A percentile compares a stretch with the other conserved stretches of the same genome.
phyloP scores from a whole-genome alignment of 176 grass and related monocot species.

The Oryza meyeriana region DNA sequence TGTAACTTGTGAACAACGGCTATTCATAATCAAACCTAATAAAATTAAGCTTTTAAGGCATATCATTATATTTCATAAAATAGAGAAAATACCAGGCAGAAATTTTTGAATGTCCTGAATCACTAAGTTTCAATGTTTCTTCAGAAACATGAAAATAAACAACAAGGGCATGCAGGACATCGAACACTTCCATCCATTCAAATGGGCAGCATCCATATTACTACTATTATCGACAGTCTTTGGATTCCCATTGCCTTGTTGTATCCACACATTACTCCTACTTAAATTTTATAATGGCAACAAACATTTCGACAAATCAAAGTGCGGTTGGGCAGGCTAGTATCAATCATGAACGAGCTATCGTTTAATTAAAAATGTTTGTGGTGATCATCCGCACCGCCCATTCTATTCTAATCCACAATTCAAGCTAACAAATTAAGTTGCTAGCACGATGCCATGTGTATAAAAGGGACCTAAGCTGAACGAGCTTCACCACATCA shows the following conservation, averaged over 20 bases:
- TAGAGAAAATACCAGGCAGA: background rate
- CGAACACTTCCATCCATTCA: background rate
- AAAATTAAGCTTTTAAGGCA: background rate
- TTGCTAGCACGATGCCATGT: constrained; percentile 2
- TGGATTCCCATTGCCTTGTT: background rate
- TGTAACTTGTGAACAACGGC: background rate
- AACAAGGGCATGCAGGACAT: background rate
- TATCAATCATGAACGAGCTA: constrained; percentile 39
- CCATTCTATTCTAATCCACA: constrained; percentile 53
- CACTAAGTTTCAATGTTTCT: too few relatives aligned
- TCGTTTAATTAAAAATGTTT: constrained; percentile 8
- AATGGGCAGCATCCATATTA: background rate
- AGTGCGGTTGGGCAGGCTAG: constrained; percentile 62
- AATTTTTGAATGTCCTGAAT: background rate
- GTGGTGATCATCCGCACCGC: constrained; percentile 45
- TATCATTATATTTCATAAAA: background rate
- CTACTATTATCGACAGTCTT: background rate
- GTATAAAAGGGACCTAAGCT: constrained; percentile 52
- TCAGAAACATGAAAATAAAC: background rate
- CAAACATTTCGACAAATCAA: constrained; percentile 39
- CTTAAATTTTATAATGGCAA: constrained; percentile 9
- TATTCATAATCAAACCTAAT: background rate
- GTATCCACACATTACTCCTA: background rate
- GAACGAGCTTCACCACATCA: constrained; percentile 19
- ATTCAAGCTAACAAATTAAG: constrained; percentile 23